A percentile compares a stretch with the other conserved stretches of the same genome.
Evolutionary conservation across 1,284 basidiomycete genomes (phyloP).

Genomic region (Calocybe gambosa): DNA sequence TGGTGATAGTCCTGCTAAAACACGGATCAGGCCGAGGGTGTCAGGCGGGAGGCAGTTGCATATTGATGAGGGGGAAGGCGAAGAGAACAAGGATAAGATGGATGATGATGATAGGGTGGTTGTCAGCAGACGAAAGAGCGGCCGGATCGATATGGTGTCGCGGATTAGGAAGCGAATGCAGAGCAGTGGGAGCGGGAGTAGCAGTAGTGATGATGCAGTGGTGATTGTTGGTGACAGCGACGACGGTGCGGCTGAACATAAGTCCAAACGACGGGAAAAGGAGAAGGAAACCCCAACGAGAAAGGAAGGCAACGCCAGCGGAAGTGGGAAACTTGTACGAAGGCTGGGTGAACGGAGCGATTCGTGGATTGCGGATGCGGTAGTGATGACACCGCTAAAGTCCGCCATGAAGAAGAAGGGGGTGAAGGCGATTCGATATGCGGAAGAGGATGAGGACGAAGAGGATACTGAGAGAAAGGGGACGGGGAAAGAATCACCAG

Average conservation of each 20-base stretch:
- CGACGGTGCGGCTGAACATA: too few species aligned
- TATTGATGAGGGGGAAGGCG: conserved; percentile 8
- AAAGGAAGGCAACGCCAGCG: conserved; percentile 4
- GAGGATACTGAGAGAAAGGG: conserved; percentile 6
- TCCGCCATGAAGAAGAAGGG: not conserved
- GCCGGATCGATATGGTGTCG: conserved; percentile 1
- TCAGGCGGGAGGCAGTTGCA: too few species aligned
- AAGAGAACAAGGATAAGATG: conserved; percentile 1
- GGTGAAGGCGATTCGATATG: not conserved
- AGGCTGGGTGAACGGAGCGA: conserved; percentile 11
- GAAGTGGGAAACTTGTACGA: conserved; percentile 16
- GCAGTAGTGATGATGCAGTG: too few species aligned
- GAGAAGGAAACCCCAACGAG: too few species aligned
- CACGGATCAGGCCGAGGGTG: conserved; percentile 12
- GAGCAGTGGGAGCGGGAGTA: too few species aligned
- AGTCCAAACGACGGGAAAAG: too few species aligned
- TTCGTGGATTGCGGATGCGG: conserved; percentile 15
- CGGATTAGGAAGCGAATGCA: conserved; percentile 8
- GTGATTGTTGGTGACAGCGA: conserved; percentile 4
- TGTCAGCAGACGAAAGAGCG: conserved; percentile 11
- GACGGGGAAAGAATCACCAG: too few species aligned
- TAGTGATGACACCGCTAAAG: conserved; percentile 9
- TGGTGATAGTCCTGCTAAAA: conserved; percentile 16
- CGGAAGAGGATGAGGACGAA: conserved; percentile 2
- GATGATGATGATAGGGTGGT: conserved; percentile 8